Base-by-base conservation (phyloP, 1,139 yeast genomes). In the Zygosaccharomyces sapae region DNA sequence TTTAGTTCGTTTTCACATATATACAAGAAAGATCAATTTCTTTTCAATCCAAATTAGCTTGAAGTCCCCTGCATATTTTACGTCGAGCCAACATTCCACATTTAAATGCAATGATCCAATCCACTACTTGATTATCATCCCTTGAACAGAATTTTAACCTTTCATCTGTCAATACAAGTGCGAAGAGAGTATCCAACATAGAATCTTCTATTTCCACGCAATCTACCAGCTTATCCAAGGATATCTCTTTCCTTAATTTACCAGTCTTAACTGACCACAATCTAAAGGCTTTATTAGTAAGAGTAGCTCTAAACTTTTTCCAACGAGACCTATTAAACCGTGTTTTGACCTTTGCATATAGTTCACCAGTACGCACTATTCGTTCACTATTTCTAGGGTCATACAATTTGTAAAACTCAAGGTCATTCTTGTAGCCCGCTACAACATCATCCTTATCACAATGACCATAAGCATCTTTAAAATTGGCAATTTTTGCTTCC, bases 31-130 rank as follows among this genome's bases (percentile, higher is more conserved):
- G 13, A 16, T 16, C 16, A 16, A 16, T 16, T 16, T 13, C 39
- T 13, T 6, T 4, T 24, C 20, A 37, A 10, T 20, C 18, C 13
- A 37, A 13, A n/a, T 12, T 37, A n/a, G 8, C 30, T 19, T 37
- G 19, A 25, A 37, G 27, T 4, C 7, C 31, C 19, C 40, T 37
- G 40, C 18, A 6, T 10, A 37, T 10, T 12, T 37, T 37, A 30
- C 43, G 40, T 37, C 61, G 46, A 7, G 54, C 53, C 37, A 57
- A 30, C 18, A 55, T 52, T 18, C 52, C 49, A 40, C 60, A 53
- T 47, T 57, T 57, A 37, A 56, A 45, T 39, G 52, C 52, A 16
- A 57, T 54, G 19, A 57, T 56, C 61, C 61, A 57, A 24, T 57
- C 61, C 31, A 57, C 48, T 41, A 56, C 45, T 22, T 56, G 58